Base-by-base conservation (phyloP, 2,329 filamentous ascomycete species). In the Tolypocladium nubicola region DNA sequence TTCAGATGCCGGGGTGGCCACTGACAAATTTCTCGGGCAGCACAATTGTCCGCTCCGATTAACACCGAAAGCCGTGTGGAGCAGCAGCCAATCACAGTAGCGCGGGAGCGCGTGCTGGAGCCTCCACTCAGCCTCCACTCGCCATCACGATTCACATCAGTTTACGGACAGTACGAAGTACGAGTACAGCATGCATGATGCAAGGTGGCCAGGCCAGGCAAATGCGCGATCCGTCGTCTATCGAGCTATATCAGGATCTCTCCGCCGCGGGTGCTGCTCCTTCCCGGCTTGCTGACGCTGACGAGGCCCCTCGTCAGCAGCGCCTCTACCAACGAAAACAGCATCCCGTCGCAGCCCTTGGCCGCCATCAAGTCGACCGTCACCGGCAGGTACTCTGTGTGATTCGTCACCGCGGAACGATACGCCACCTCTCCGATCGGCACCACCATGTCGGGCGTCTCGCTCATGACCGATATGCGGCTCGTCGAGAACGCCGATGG, bases 341-440 rank as follows among this genome's bases (percentile, higher is more conserved):
- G 63, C 71, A 85, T 73, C 0, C 80, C 79, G 67, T 86, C 84
- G 60, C 84, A 87, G 0, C 83, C 82, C 61, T 77, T 79, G 0
- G 81, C 79, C 0, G 76, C 82, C 68, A 86, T 70, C 23, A 86
- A 70, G 59, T 82, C 75, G 0, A 85, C 76, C 1, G 79, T 77
- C 0, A 86, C 82, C 0, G 83, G 84, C 39, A 85, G 65, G 52
- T 69, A 69, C 62, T 81, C 78, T 6, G 71, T 71, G 43, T 78
- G 76, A 1, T 74, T 71, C 0, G 75, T 77, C 9, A 82, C 71
- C 6, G 53, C 56, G 47, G 71, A 73, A 38, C 47, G 57, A 5
- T 64, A 64, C 1, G 63, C 59, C 0, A 73, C 65, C 62, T 78
- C 67, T 2, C 78, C 75, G 4, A 78, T 64, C 0, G 76, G 74